These are phyloP conservation scores for Tripidium arundinaceum DNA, from an alignment of 202 grass and related monocot genomes.

Conservation along the genomic window DNA sequence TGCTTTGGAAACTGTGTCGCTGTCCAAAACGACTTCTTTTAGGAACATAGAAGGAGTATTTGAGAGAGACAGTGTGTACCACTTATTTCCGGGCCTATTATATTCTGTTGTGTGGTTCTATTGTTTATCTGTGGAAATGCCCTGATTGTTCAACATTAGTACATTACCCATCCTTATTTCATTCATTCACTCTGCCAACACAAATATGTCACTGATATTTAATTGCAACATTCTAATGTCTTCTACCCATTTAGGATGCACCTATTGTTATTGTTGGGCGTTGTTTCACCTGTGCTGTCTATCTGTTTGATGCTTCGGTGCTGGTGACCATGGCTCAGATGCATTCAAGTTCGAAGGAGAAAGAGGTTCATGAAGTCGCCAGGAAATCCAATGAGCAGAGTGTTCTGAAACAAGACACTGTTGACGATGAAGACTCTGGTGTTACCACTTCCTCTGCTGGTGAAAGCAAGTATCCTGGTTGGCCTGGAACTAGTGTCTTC, in stretches of 20 bases:
- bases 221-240: not conserved
- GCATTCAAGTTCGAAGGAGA: not conserved
- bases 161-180: not conserved
- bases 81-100: not conserved
- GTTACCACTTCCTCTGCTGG: conserved; percentile 21
- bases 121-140: not conserved
- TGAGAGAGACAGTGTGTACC: not conserved
- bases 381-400: conserved; percentile 5
- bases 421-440: conserved; percentile 7
- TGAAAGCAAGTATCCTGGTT: conserved; percentile 52
- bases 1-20: too few species aligned
- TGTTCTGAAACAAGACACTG: not conserved
- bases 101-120: not conserved
- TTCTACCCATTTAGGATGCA: not conserved
- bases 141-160: not conserved
- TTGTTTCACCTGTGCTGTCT: not conserved
- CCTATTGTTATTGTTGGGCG: not conserved
- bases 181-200: not conserved
- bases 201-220: not conserved
- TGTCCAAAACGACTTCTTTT: too few species aligned
- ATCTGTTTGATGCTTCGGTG: conserved; percentile 26
- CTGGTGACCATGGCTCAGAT: conserved; percentile 23
- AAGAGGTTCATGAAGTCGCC: not conserved
- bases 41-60: too few species aligned
- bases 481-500: conserved; percentile 62